Evolutionary conservation across 805 yeast genomes (phyloP), one percentile per base, ranked within the genome.

Genomic region (Yamadazyma paraphyllophila): DNA sequence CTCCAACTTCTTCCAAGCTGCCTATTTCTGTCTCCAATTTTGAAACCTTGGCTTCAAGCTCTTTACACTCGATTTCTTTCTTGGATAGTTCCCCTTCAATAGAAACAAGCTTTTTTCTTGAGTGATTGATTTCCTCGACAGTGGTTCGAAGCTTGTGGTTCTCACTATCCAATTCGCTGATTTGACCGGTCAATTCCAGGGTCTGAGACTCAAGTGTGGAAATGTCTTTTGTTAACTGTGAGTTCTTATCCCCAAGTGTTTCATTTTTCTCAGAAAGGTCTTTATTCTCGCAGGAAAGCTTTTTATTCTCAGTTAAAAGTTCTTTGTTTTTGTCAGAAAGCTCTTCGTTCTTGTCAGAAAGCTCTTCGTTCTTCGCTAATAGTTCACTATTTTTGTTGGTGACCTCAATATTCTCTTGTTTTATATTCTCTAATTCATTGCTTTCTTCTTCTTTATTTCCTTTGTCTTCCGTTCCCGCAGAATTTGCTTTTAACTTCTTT

Each of bases 21-120:
- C 49, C 50, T 3, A 42, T 26, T 34, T 46, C 41, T n/a, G 17
- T 24, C 31, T 40, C 39, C 7, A 43, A 10, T 29, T 35, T 27
- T 12, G 44, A 8, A 10, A 44, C 30, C 20, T 44, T 35, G 12
- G 9, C 26, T 39, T 45, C 38, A 10, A 31, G 41, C 13, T 37
- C 30, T 27, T 35, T 32, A 12, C 46, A 35, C 13, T 44, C 40
- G 7, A 9, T 20, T 9, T 26, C 30, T 16, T 36, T 32, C 14
- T 36, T 27, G 7, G 42, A 24, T 32, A 44, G 33, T 33, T 38
- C 42, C 14, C 12, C 30, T 2, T 15, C 24, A 24, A 36, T 26
- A 4, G 16, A 6, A n/a, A 16, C 40, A 13, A 35, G 26, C 16
- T 36, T 27, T 4, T 32, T 13, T 16, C n/a, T 12, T n/a, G 25